Base-by-base conservation (phyloP, 1,284 basidiomycete species). In the Pascua guehoae region DNA sequence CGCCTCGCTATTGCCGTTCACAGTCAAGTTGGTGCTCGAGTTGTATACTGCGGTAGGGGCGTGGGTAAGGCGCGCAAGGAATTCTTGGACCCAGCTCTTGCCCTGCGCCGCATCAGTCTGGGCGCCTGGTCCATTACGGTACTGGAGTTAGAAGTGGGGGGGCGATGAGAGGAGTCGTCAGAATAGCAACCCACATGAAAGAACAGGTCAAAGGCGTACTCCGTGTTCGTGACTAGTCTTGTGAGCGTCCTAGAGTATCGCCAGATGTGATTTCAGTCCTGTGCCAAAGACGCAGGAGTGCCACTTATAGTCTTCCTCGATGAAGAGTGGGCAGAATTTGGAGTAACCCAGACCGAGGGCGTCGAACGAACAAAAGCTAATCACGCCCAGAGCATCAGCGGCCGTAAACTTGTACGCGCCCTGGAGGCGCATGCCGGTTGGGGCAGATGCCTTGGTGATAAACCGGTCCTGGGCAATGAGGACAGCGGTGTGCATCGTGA, bases 291-390 rank as follows among this genome's bases (percentile, higher is more conserved):
- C n/a, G n/a, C n/a, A n/a, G n/a, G 9, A 4, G 9, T 37, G 9
- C 5, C 8, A 37, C 54, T 49, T 17, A 56, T 48, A 72, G 73
- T 96, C 92, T 47, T 90, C 86, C 68, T 88, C 81, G 0, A 88
- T 92, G 76, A 97, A 97, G 1, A 97, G 79, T 51, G 84, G 83
- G 67, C 94, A 97, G 77, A 95, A 96, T 63, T 85, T 86, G 36
- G 88, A 91, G 69, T 88, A 93, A 2, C 92, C 93, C 14, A 95
- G 81, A 0, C 91, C 88, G 42, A 93, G 90, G 4, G 92, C 95
- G 86, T 93, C 90, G 66, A 91, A 92, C 8, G 89, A 85, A 68
- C 90, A 92, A 2, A 77, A 66, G 54, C 73, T 66, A 15, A 76
- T 59, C 73, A 78, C 73, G 8, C 70, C 58, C 18, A 61, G 46